Conservation (phyloP, 2,329 filamentous ascomycete species). For the Trichoderma guizhouense region DNA sequence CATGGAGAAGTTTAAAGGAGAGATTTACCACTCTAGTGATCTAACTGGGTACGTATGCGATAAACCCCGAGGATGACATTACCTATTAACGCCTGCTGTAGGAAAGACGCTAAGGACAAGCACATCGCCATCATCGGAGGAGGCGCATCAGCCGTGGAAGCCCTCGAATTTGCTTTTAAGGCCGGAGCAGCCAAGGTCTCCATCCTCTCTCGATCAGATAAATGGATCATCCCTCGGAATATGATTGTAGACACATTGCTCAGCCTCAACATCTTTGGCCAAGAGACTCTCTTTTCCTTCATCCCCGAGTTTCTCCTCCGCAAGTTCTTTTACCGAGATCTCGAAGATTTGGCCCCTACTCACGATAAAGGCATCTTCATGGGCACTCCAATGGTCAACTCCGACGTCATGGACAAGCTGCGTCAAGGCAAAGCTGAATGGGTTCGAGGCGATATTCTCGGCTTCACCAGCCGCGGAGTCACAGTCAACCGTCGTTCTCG, state of each 20-base stretch:
- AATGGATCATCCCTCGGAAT: conserved; percentile 85
- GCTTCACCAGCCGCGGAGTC: conserved; percentile 60
- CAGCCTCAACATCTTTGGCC: conserved; percentile 73
- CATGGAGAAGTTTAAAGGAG: conserved; percentile 69
- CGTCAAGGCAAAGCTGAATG: conserved; percentile 70
- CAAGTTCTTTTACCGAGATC: conserved; percentile 78
- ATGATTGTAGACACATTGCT: conserved; percentile 69
- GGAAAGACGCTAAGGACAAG: conserved; percentile 69
- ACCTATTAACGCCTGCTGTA: conserved; percentile 24
- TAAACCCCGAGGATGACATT: not conserved
- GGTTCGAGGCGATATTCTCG: conserved; percentile 75
- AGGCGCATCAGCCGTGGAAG: conserved; percentile 78
- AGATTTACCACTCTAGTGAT: conserved; percentile 71
- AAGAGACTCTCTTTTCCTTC: conserved; percentile 71
- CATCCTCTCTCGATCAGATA: conserved; percentile 74
- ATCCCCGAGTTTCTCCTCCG: conserved; percentile 74
- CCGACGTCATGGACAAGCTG: conserved; percentile 72
- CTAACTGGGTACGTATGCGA: conserved; percentile 55
- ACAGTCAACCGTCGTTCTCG: conserved; percentile 67
- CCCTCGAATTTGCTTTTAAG: conserved; percentile 71
- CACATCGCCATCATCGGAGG: conserved; percentile 74
- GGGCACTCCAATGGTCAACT: conserved; percentile 85
- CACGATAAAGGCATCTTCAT: conserved; percentile 71
- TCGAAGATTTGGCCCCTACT: conserved; percentile 68
- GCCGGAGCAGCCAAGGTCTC: conserved; percentile 65